Evolutionary conservation across 495 filamentous ascomycete species (phyloP), one percentile per base, ranked within the genome.

Genomic region (Ramalina peruviana): DNA sequence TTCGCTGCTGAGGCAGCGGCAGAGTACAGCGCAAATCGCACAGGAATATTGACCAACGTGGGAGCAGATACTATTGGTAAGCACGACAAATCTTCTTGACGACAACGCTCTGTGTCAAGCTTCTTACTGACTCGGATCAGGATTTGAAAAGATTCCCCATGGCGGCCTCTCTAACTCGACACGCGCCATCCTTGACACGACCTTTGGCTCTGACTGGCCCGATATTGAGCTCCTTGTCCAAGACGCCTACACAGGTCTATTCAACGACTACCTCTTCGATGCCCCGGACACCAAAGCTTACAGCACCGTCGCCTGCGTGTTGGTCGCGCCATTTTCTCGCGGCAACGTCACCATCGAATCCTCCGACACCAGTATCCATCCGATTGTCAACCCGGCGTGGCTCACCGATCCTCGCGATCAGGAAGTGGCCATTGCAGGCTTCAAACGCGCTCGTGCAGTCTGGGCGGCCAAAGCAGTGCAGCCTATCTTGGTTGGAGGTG

Each of bases 361-460:
- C 0, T 48, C 65, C 10, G 55, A 69, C 51, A 74, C 66, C 0
- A 27, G 43, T 0, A 68, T 71, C 45, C 56, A 59, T 0, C 81
- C 80, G 0, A 47, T 74, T 15, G 73, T 85, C 54, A 68, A 77
- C 48, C 69, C 71, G 0, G 68, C 69, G 49, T 81, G 68, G 67
- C 66, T 85, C 1, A 65, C 57, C 15, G 16, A 44, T 33, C 36
- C 51, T 10, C n/a, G 33, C 6, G 51, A 57, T 43, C 44, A 36
- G 21, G 43, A 48, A 10, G 16, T 54, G n/a, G 55, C 40, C 12
- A 27, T 57, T 19, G 25, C 36, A 12, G 55, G 12, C 3, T 57
- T 51, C 51, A 40, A 43, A 13, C 48, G 38, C 4, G 36, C 21
- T 2, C 26, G 53, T 4, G 7, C 40, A 20, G 20, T 58, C 10